phyloP scores from a whole-genome alignment of 306 rosid species.

The Dryas alaskensis region DNA sequence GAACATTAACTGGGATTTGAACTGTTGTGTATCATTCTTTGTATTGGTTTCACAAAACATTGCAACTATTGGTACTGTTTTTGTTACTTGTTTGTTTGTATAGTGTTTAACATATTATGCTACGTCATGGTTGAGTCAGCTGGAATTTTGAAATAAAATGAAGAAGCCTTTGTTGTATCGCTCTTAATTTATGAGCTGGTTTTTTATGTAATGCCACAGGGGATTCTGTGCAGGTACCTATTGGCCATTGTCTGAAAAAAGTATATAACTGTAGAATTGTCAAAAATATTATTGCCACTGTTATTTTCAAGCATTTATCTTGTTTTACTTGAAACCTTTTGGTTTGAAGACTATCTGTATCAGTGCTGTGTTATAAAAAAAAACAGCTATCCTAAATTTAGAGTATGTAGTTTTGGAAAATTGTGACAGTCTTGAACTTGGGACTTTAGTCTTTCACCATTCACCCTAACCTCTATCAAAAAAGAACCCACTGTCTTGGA shows the following conservation, averaged over 20 bases:
- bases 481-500: not conserved
- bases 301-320: not conserved
- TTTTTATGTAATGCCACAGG: not conserved
- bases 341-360: not conserved
- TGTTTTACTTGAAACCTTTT: not conserved
- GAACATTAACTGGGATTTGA: not conserved
- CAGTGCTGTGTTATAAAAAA: not conserved
- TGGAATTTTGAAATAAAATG: not conserved
- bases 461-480: not conserved
- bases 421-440: not conserved
- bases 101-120: not conserved
- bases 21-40: not conserved
- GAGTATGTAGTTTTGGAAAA: not conserved
- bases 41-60: not conserved
- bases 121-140: not conserved
- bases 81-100: not conserved
- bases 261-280: not conserved
- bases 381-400: not conserved
- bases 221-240: not conserved
- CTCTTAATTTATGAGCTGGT: not conserved
- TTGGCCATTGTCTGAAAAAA: no score
- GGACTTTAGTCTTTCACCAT: not conserved
- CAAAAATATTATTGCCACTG: not conserved
- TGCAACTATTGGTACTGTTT: not conserved
- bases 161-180: not conserved